Evolutionary conservation across 2,329 filamentous ascomycete genomes (phyloP).

Genomic region (Cryphonectria parasitica): DNA sequence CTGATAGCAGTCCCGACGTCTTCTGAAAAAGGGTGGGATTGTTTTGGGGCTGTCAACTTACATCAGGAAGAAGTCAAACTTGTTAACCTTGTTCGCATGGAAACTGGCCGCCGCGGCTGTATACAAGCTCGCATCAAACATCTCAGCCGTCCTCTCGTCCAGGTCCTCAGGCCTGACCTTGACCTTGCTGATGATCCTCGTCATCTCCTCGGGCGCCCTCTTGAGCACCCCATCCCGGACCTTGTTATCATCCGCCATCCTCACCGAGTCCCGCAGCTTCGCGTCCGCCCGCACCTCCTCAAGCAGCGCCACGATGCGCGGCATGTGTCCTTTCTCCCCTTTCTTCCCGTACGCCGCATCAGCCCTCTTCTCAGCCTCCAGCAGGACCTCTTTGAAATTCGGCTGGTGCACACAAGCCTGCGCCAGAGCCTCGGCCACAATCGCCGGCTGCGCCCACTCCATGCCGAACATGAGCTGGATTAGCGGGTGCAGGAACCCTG

Average conservation of each 20-base stretch:
- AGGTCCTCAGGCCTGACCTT: constrained; percentile 60
- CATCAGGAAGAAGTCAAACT: constrained; percentile 80
- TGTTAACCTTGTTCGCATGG: constrained; percentile 65
- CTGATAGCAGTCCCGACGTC: not conserved
- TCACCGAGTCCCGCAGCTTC: constrained; percentile 58
- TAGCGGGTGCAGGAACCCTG: constrained; percentile 75
- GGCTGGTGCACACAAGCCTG: constrained; percentile 72
- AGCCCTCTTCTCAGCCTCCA: constrained; percentile 54
- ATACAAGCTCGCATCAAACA: constrained; percentile 67
- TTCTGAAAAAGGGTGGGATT: not conserved
- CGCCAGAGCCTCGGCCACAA: constrained; percentile 79
- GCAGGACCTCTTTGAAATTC: constrained; percentile 59
- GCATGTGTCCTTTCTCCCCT: constrained; percentile 36
- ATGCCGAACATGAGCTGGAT: constrained; percentile 86
- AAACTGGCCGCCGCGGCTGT: constrained; percentile 61
- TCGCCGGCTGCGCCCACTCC: constrained; percentile 79
- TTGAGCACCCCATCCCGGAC: constrained; percentile 69
- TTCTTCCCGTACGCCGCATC: constrained; percentile 37
- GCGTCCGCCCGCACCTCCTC: constrained; percentile 60
- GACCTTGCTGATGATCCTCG: constrained; percentile 63
- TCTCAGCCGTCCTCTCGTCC: constrained; percentile 58
- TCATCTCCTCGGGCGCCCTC: constrained; percentile 66
- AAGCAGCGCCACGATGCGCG: constrained; percentile 62
- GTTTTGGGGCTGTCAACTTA: constrained; percentile 37
- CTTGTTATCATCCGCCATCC: constrained; percentile 61